These are phyloP conservation scores for Lyophyllum shimeji DNA, from an alignment of 768 basidiomycete species.

Conservation along the genomic window DNA sequence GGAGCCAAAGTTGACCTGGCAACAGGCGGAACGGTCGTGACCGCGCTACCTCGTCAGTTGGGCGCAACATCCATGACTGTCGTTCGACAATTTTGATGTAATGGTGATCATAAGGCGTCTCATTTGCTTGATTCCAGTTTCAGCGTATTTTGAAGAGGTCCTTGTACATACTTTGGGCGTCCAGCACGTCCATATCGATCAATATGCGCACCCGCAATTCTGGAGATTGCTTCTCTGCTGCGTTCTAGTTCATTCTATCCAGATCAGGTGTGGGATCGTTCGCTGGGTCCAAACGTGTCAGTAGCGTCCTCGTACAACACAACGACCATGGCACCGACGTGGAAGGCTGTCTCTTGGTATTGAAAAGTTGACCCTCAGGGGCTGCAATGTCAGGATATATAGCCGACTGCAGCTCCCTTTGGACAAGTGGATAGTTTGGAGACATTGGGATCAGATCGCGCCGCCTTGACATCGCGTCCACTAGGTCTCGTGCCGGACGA, in stretches of 20 bases:
- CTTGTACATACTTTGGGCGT: conserved; percentile 10
- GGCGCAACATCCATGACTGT: neutral
- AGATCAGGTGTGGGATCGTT: neutral
- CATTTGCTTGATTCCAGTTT: neutral
- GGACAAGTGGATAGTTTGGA: conserved; percentile 3
- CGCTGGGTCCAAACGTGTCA: conserved; percentile 3
- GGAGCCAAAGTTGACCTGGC: conserved; percentile 10
- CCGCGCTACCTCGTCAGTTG: neutral
- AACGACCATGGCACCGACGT: neutral
- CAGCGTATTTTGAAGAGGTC: neutral
- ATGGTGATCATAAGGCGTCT: neutral
- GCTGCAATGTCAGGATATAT: conserved; percentile 1
- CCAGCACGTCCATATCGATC: too few species aligned
- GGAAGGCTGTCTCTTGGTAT: conserved; percentile 2
- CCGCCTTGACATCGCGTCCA: neutral
- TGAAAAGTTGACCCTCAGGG: neutral
- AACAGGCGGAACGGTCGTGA: conserved; percentile 3
- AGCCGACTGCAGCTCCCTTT: conserved; percentile 6
- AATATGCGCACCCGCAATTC: neutral
- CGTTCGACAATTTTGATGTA: conserved; percentile 1
- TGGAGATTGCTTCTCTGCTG: neutral
- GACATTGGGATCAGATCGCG: conserved; percentile 10
- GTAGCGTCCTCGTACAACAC: conserved; percentile 6
- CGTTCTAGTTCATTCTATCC: neutral
- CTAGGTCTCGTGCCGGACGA: neutral